Base-by-base conservation (phyloP, 2,329 filamentous ascomycete genomes). In the Podosphaera aphanis region DNA sequence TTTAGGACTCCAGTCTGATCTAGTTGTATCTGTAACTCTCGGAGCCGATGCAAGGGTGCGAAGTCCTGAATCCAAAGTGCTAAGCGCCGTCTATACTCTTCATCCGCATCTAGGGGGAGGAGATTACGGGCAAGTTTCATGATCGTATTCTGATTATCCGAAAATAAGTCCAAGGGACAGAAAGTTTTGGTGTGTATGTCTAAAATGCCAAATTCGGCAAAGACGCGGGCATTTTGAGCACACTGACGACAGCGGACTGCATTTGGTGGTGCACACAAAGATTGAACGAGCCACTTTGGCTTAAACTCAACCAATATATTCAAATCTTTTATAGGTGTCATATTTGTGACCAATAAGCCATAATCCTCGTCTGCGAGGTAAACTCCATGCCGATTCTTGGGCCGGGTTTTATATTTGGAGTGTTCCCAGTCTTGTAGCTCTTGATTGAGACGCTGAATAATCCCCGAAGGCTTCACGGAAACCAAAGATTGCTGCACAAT, bases 231-330 rank as follows among this genome's bases (percentile, higher is more conserved):
- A 19, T 53, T 52, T 15, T 55, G 51, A 3, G 83, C 83, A 58
- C 83, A 90, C 35, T 79, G 84, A 27, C 83, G 74, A 62, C 83
- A 90, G 44, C 79, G 68, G 44, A 65, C 69, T 36, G 79, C 71
- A 23, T 63, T 61, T 0, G 57, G 21, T 1, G 82, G 83, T 0
- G 82, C 81, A 33, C 73, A 75, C 3, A 77, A 80, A 2, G 81
- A 86, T 58, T 85, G 81, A 7, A 69, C 63, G 21, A 90, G 70
- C 83, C 83, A 90, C 61, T 90, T 90, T 13, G 83, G 82, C 59
- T 90, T 90, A 62, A 88, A 79, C 58, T 88, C 80, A 47, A 82
- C 63, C 2, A 44, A 21, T 13, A 31, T 31, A 20, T 46, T 23
- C 2, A 23, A 10, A 6, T 16, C 8, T 13, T 16, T 35, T 3